These are phyloP conservation scores for Backusella tarrabulga DNA, from an alignment of 192 early-diverging fungal genomes.

Conservation along the genomic window DNA sequence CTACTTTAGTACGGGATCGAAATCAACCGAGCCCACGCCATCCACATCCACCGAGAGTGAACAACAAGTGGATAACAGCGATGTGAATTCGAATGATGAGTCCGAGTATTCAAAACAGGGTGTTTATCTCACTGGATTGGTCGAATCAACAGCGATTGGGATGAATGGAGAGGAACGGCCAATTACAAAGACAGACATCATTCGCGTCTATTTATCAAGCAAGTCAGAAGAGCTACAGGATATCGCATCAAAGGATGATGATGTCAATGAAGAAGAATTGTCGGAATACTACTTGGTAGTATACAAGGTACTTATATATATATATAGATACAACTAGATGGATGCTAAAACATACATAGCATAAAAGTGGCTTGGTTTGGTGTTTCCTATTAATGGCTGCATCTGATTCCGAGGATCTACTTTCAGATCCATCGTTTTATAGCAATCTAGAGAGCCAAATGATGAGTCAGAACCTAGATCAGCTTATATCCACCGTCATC, in stretches of 20 bases:
- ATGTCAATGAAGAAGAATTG: background rate
- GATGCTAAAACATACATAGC: background rate
- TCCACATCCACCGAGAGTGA: background rate
- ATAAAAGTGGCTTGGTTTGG: conserved; percentile 32
- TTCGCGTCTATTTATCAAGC: conserved; percentile 27
- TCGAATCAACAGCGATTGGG: conserved; percentile 10
- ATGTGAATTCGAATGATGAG: background rate
- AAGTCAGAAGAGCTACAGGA: background rate
- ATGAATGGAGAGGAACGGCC: conserved; percentile 27
- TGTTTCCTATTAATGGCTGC: conserved; percentile 24
- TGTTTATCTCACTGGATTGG: conserved; percentile 30
- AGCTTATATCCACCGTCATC: background rate
- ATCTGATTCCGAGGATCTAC: conserved; percentile 5
- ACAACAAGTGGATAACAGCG: background rate
- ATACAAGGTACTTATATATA: conserved; percentile 28
- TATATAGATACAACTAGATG: too few species aligned
- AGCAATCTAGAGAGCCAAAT: conserved; percentile 20
- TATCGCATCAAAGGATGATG: background rate
- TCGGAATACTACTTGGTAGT: conserved; percentile 33
- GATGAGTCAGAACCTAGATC: conserved; percentile 14
- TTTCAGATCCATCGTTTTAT: conserved; percentile 32
- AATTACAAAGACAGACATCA: conserved; percentile 22
- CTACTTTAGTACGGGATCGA: conserved; percentile 19
- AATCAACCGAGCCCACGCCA: background rate
- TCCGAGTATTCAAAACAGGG: conserved; percentile 11